Conservation (phyloP, 805 yeast species). For the Candida quercuum region DNA sequence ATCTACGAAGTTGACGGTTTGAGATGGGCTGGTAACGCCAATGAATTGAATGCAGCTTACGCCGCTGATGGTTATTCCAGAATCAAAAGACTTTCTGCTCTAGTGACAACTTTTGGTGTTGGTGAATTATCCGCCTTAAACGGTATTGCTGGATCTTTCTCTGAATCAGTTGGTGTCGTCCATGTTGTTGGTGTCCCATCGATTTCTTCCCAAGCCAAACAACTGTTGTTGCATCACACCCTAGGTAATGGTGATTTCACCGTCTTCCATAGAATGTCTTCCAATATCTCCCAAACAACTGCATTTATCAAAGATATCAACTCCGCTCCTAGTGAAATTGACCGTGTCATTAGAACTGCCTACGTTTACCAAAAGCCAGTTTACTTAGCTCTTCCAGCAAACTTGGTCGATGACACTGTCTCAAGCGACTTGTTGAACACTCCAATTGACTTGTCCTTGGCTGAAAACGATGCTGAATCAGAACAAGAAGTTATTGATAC, state of each 20-base stretch:
- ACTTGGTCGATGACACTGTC: slow-evolving; percentile 63
- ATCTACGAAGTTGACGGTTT: slow-evolving; percentile 68
- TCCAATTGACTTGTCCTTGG: slow-evolving; percentile 57
- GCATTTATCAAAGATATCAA: slow-evolving; percentile 57
- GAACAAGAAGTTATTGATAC: slow-evolving; percentile 57
- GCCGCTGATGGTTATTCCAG: slow-evolving; percentile 89
- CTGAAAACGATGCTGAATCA: slow-evolving; percentile 53
- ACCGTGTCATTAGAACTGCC: slow-evolving; percentile 68
- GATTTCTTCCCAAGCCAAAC: slow-evolving; percentile 63
- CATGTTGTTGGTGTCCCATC: slow-evolving; percentile 89
- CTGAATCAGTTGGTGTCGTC: slow-evolving; percentile 82
- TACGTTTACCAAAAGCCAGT: slow-evolving; percentile 73
- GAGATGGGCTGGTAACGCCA: slow-evolving; percentile 89
- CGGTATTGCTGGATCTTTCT: slow-evolving; percentile 85
- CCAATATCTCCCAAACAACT: slow-evolving; percentile 62
- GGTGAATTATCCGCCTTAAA: slow-evolving; percentile 83
- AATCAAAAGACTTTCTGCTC: slow-evolving; percentile 67
- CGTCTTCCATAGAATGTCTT: slow-evolving; percentile 75
- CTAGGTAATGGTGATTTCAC: slow-evolving; percentile 80
- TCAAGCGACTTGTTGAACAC: slow-evolving; percentile 51
- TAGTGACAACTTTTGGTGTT: slow-evolving; percentile 86
- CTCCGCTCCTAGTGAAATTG: slow-evolving; percentile 67
- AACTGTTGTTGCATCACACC: slow-evolving; percentile 74
- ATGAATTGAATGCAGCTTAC: slow-evolving; percentile 84
- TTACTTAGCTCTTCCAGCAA: slow-evolving; percentile 78